phyloP scores from a whole-genome alignment of 2,329 filamentous ascomycete genomes.

The Ophiostoma perfectum region DNA sequence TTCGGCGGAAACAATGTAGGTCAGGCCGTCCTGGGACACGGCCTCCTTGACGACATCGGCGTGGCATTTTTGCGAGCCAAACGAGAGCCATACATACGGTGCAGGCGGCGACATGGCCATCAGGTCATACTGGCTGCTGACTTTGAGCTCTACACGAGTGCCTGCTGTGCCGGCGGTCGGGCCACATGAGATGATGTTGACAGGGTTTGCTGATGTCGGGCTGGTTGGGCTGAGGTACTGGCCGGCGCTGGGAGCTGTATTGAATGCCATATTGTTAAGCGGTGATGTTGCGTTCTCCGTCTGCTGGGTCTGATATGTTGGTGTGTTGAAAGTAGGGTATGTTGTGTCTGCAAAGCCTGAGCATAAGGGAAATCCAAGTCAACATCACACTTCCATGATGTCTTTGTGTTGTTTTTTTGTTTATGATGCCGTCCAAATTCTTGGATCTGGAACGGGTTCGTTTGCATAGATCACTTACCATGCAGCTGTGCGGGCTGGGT shows the following conservation, averaged over 20 bases:
- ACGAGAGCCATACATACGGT: constrained; percentile 61
- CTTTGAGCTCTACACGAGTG: constrained; percentile 66
- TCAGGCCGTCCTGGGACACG: constrained; percentile 50
- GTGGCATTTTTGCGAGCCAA: constrained; percentile 70
- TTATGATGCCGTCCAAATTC: no score
- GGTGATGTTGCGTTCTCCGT: constrained; percentile 48
- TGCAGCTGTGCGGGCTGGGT: constrained; percentile 69
- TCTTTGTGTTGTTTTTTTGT: not conserved
- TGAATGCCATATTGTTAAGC: constrained; percentile 52
- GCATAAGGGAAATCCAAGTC: constrained; percentile 14
- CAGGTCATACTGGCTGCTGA: constrained; percentile 71
- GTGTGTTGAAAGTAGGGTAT: constrained; percentile 49
- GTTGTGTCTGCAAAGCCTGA: constrained; percentile 41
- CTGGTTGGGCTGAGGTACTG: constrained; percentile 50
- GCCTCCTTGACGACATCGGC: constrained; percentile 56
- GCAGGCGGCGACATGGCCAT: constrained; percentile 49
- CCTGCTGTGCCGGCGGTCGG: constrained; percentile 64
- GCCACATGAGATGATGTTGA: constrained; percentile 57
- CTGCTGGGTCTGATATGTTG: constrained; percentile 43
- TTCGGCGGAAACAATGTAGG: constrained; percentile 64
- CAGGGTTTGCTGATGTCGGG: constrained; percentile 30
- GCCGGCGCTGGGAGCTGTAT: constrained; percentile 57
- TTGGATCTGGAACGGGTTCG: not conserved
- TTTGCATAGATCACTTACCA: constrained; percentile 54
- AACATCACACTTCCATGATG: constrained; percentile 8